Base-by-base conservation (phyloP, 2,329 filamentous ascomycete species). In the Verticillium zaregamsianum region DNA sequence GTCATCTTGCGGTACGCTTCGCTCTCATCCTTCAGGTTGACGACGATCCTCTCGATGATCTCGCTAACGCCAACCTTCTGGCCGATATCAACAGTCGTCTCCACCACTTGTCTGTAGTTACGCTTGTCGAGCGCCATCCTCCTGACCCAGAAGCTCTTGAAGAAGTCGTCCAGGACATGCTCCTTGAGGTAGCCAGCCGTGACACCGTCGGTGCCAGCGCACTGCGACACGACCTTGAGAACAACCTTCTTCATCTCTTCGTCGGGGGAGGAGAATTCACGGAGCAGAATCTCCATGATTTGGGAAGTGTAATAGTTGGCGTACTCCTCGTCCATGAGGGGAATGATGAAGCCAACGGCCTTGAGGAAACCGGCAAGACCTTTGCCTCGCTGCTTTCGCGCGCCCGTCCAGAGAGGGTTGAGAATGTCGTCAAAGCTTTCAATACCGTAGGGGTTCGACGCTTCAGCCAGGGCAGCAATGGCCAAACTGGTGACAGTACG, bases 181-280 rank as follows among this genome's bases (percentile, higher is more conserved):
- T 98, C 93, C 76, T 97, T 98, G 49, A 99, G 84, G 71, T 98
- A 99, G 45, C 89, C 90, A 39, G 93, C 91, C 37, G 95, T 98
- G 32, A 99, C 95, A 78, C 95, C 95, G 71, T 96, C 91, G 2
- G 94, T 98, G 68, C 90, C 90, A 8, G 95, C 92, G 72, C 95
- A 98, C 72, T 99, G 95, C 20, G 93, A 97, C 17, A 99, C 88
- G 32, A 99, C 95, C 77, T 98, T 98, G 62, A 99, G 80, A 8
- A 99, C 95, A 1, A 99, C 95, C 80, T 99, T 99, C 80, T 98
- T 99, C 95, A 99, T 99, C 77, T 99, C 95, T 76, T 99, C 95
- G 67, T 99, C 95, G 0, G 95, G 95, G 0, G 94, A 97, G 7
- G 93, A 91, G 71, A 99, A 99, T 73, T 99, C 95, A 70, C 95